phyloP scores from a whole-genome alignment of 805 yeast genomes.

The Suhomyces vadensis region DNA sequence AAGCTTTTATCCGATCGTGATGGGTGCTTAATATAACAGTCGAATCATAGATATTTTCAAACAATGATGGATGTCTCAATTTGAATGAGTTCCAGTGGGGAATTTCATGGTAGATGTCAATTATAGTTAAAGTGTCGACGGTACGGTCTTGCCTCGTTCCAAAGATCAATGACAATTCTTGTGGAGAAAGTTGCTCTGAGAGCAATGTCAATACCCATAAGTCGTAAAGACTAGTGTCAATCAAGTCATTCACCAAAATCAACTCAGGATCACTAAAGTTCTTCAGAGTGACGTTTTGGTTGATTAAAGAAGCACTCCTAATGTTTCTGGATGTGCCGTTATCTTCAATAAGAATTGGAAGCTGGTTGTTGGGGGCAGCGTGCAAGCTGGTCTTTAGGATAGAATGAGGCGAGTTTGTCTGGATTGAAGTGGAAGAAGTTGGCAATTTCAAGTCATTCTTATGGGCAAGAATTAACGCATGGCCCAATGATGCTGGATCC shows the following conservation, averaged over 20 bases:
- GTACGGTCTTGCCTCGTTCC: neutral
- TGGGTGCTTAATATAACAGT: neutral
- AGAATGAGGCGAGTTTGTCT: slow-evolving; percentile 23
- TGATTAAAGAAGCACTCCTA: slow-evolving; percentile 7
- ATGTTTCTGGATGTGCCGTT: slow-evolving; percentile 3
- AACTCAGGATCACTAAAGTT: slow-evolving; percentile 10
- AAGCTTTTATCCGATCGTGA: neutral
- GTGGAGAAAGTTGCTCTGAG: slow-evolving; percentile 16
- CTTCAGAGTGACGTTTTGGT: slow-evolving; percentile 8
- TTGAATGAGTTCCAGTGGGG: slow-evolving; percentile 29
- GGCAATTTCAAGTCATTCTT: slow-evolving; percentile 50
- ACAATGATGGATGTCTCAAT: slow-evolving; percentile 27
- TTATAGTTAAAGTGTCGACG: slow-evolving; percentile 7
- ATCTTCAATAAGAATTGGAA: slow-evolving; percentile 61
- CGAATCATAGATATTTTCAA: slow-evolving; percentile 10
- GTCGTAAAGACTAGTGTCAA: slow-evolving; percentile 53
- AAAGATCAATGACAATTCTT: slow-evolving; percentile 15
- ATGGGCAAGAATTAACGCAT: slow-evolving; percentile 46
- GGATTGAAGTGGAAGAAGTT: slow-evolving; percentile 4
- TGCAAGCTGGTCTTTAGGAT: slow-evolving; percentile 48
- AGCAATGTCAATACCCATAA: slow-evolving; percentile 44
- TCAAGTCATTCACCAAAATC: slow-evolving; percentile 24
- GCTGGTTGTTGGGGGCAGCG: slow-evolving; percentile 48
- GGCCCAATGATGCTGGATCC: slow-evolving; percentile 58
- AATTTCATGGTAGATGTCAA: slow-evolving; percentile 22